Evolutionary conservation across 768 basidiomycete genomes (phyloP).

Genomic region (Chalciporus pseudorubinellus): DNA sequence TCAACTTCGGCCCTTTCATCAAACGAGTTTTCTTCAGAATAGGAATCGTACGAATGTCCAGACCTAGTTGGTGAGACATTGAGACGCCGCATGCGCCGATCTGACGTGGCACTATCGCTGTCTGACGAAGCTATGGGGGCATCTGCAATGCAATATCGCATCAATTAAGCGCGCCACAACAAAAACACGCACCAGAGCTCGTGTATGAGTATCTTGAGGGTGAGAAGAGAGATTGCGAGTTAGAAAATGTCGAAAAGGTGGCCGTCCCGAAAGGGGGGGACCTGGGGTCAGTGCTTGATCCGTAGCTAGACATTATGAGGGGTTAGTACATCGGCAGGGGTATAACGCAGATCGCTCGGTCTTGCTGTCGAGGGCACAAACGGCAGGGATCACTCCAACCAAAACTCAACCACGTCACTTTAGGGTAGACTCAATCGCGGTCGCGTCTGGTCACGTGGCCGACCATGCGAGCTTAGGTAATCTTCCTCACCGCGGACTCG

Average conservation of each 20-base stretch:
- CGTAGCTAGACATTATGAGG: constrained; percentile 38
- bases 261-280: constrained; percentile 64
- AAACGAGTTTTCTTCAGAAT: constrained; percentile 55
- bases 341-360: constrained; percentile 7
- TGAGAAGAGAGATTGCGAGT: constrained; percentile 53
- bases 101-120: constrained; percentile 43
- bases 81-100: constrained; percentile 50
- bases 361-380: constrained; percentile 29
- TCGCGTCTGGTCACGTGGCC: constrained; percentile 39
- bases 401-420: constrained; percentile 32
- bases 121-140: constrained; percentile 49
- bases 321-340: constrained; percentile 30
- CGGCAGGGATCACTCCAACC: constrained; percentile 22
- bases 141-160: constrained; percentile 31
- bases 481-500: neutral
- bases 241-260: constrained; percentile 51
- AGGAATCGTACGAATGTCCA: constrained; percentile 44
- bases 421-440: constrained; percentile 41
- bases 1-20: constrained; percentile 58
- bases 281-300: constrained; percentile 44
- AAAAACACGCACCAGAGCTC: constrained; percentile 46
- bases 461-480: constrained; percentile 17
- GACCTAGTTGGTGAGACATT: constrained; percentile 51
- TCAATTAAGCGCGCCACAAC: neutral
- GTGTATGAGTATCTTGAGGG: constrained; percentile 60